Base-by-base conservation (phyloP, 495 filamentous ascomycete species). In the Lophium mytilinum region DNA sequence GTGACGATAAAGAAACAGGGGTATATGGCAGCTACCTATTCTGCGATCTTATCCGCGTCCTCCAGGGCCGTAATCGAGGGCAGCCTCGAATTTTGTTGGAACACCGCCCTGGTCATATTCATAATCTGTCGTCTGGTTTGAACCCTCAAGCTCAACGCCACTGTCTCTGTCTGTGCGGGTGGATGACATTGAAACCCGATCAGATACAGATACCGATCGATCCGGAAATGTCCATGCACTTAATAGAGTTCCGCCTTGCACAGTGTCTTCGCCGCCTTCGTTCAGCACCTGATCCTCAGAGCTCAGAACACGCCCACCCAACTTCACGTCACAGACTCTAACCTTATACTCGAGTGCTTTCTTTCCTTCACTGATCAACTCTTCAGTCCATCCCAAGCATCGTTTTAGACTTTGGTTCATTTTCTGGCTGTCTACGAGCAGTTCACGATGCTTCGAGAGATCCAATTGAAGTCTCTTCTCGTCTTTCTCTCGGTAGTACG, bases 351-450 rank as follows among this genome's bases (percentile, higher is more conserved):
- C 86, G 9, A 99, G 79, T 1, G 93, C 93, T 64, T 85, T 89
- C 63, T 85, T 87, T 24, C 85, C 92, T 53, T 96, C 89, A 35
- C 78, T 83, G 63, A 99, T 95, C 37, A 99, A 76, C 56, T 87
- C 84, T 62, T 99, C 93, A 0, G 90, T 90, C 79, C 87, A 88
- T 19, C 80, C 80, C 19, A 95, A 75, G 68, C 93, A 99, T 30
- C 89, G 79, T 66, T 88, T 91, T 3, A 99, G 75, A 64, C 87
- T 92, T 63, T 93, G 87, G 68, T 97, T 97, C 73, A 97, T 88
- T 69, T 87, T 92, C 65, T 95, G 88, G 55, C 85, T 90, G 68
- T 95, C 90, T 19, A 87, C 71, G 4, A 98, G 79, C 1, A 97
- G 75, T 62, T 91, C 85, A 56, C 90, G 88, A 66, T 99, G 93